These are phyloP conservation scores for Vitis hybrid DNA, from an alignment of 177 flowering plant genomes.

Conservation along the genomic window DNA sequence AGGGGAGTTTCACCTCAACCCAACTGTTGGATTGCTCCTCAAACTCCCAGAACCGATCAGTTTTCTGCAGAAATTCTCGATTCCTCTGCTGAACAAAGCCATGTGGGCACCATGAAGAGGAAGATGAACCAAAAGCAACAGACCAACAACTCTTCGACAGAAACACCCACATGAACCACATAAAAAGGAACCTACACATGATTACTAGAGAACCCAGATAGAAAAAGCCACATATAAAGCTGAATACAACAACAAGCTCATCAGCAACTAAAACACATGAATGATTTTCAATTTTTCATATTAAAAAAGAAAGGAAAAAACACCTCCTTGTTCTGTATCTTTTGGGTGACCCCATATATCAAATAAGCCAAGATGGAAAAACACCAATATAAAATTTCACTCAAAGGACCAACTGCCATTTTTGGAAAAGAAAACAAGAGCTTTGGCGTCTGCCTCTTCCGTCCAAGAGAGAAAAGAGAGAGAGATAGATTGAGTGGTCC, in stretches of 20 bases:
- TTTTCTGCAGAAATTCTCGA: conserved; percentile 53
- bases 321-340: conserved; percentile 14
- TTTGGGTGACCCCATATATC: conserved; percentile 16
- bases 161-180: conserved; percentile 30
- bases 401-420: conserved; percentile 2
- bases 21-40: conserved; percentile 65
- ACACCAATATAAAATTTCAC: not conserved
- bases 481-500: conserved; percentile 8
- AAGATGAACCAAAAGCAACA: conserved; percentile 21
- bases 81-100: conserved; percentile 23
- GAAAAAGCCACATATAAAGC: conserved; percentile 4
- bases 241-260: too few species aligned
- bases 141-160: conserved; percentile 15
- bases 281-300: too few species aligned
- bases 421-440: conserved; percentile 7
- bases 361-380: conserved; percentile 15
- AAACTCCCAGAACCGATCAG: conserved; percentile 67
- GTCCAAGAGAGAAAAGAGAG: conserved; percentile 5
- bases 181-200: conserved; percentile 24
- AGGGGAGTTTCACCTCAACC: conserved; percentile 75
- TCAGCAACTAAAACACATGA: too few species aligned
- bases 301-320: not conserved
- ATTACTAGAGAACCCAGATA: conserved; percentile 6
- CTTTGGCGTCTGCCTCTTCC: conserved; percentile 6
- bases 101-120: conserved; percentile 48